Percentiles rank a stretch among this genome's conserved stretches.
Conservation (phyloP, 257 asterid genomes). For the Nicotiana sylvestris region DNA sequence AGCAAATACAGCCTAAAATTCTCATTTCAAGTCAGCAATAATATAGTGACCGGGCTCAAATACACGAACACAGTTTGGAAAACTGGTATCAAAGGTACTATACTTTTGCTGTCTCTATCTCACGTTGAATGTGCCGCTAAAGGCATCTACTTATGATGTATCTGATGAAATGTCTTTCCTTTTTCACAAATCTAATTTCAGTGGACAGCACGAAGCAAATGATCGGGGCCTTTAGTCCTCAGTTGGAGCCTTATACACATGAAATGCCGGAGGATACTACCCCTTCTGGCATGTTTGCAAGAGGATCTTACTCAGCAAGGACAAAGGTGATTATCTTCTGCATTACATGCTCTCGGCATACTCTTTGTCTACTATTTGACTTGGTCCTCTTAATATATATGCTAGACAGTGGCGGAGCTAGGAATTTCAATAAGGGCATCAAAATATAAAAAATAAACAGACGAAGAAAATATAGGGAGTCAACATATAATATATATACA, state of each 20-base stretch:
- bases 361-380: background rate
- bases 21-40: constrained; percentile 63
- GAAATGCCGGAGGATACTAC: constrained; percentile 50
- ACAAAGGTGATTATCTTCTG: constrained; percentile 30
- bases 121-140: background rate
- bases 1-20: constrained; percentile 56
- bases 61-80: constrained; percentile 76
- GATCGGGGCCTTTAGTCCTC: constrained; percentile 52
- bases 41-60: constrained; percentile 71
- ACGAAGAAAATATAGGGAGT: too few relatives aligned
- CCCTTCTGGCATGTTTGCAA: constrained; percentile 50
- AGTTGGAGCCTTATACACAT: constrained; percentile 36
- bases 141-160: background rate
- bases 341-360: background rate
- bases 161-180: background rate
- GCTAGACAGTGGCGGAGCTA: too few relatives aligned
- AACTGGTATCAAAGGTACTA: constrained; percentile 70
- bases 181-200: constrained; percentile 9
- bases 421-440: too few relatives aligned
- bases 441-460: too few relatives aligned
- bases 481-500: too few relatives aligned
- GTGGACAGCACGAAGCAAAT: constrained; percentile 45
- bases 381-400: background rate
- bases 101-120: background rate
- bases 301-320: constrained; percentile 44